Evolutionary conservation across 192 early-diverging fungal genomes (phyloP), one percentile per base, ranked within the genome.

Genomic region (Coemansia sp.): DNA sequence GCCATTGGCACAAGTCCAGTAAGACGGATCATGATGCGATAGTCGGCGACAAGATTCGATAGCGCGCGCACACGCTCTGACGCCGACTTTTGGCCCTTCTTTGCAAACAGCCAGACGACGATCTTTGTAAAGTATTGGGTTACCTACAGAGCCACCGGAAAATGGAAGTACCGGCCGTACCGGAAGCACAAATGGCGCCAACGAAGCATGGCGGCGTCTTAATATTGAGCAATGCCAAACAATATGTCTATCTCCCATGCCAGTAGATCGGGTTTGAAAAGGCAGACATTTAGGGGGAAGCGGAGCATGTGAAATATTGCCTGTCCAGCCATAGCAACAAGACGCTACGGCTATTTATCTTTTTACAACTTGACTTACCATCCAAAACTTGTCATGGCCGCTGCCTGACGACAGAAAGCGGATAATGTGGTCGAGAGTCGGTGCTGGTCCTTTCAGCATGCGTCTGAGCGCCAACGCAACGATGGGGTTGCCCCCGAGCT

Each of bases 81-180:
- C 11, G 89, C 73, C 14, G 88, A 86, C 33, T 80, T 81, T 23
- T 75, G 72, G 23, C 86, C 80, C 20, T 76, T 74, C 72, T 84
- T 82, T 61, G 88, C 83, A 45, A 90, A 79, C 58, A 85, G 82
- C 91, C 92, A 94, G 49, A 92, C 87, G 6, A 96, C 60, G 58
- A 99, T 86, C 82, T 96, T 97, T 52, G 93, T 92, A 73, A 87
- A 86, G 76, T 97, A 99, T 85, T 95, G 92, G 42, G 94, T 81
- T 41, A 93, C 83, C 95, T 95, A 86, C 38, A 19, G 41, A 22
- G 22, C 6, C 50, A 25, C 20, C 13, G 19, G 49, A 20, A 49
- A n/a, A 14, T 3, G 17, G 48, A 29, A 29, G 29, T 29, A 3
- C 29, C 29, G 29, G 29, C 29, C 29, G 3, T 29, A 3, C 29